phyloP scores from a whole-genome alignment of 2,329 filamentous ascomycete species.

The Claviceps sp. region DNA sequence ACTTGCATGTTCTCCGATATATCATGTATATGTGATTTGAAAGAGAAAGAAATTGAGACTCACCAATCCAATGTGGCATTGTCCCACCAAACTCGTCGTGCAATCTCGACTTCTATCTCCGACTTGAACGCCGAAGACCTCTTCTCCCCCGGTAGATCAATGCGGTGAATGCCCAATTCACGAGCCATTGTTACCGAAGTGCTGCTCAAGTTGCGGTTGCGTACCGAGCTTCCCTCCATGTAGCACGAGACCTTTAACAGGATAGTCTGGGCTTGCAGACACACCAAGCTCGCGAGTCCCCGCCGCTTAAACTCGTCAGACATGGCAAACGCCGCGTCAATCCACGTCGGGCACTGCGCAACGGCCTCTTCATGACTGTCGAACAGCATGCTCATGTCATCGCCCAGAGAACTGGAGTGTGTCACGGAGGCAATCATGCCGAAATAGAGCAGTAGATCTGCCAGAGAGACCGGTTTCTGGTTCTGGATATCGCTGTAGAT shows the following conservation, averaged over 20 bases:
- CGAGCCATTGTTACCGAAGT: slow-evolving; percentile 5
- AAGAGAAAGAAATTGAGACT: background rate
- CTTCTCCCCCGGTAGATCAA: slow-evolving; percentile 1
- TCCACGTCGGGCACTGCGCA: slow-evolving; percentile 3
- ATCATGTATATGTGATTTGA: background rate
- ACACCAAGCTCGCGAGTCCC: slow-evolving; percentile 1
- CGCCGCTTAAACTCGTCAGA: slow-evolving; percentile 2
- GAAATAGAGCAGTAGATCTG: slow-evolving; percentile 1
- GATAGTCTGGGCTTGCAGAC: slow-evolving; percentile 3
- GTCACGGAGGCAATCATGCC: slow-evolving; percentile 2
- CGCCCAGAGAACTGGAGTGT: background rate
- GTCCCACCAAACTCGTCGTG: slow-evolving; percentile 5
- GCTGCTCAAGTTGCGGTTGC: slow-evolving; percentile 2
- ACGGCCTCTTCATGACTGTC: slow-evolving; percentile 1
- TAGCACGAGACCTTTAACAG: slow-evolving; percentile 3
- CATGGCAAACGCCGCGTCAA: slow-evolving; percentile 1
- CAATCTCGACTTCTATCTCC: slow-evolving; percentile 1
- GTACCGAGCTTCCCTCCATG: slow-evolving; percentile 3
- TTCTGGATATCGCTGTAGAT: slow-evolving; percentile 2
- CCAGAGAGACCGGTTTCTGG: background rate
- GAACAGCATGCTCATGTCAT: slow-evolving; percentile 2
- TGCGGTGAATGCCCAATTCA: slow-evolving; percentile 3
- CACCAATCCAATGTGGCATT: slow-evolving; percentile 3
- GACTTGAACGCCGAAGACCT: background rate
- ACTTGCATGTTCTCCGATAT: background rate